Evolutionary conservation across 2,329 filamentous ascomycete species (phyloP), one percentile per base, ranked within the genome.

Genomic region (Sclerotinia glacialis): DNA sequence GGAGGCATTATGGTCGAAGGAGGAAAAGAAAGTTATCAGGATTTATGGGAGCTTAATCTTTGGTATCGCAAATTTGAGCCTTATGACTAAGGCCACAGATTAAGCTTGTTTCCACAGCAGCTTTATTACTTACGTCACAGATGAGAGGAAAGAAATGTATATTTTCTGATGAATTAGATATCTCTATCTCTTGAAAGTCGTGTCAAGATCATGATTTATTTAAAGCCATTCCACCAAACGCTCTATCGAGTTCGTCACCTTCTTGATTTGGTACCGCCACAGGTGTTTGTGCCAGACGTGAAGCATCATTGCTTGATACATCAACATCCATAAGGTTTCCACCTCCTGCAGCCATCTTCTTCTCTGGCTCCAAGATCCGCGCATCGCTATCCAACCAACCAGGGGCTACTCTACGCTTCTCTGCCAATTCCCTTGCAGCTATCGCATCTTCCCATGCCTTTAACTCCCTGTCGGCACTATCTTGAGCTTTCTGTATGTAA

Each of bases 361-460:
- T 83, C 78, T 89, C 86, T 0, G 91, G 91, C 78, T 90, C 84
- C 62, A 94, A 77, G 58, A 94, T 79, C 64, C 86, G 81, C 61
- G 85, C 84, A 65, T 91, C 88, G 72, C 89, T 90, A 73, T 94
- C 91, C 72, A 94, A 78, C 89, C 90, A 95, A 0, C 91, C 91
- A 0, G 91, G 91, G 14, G 91, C 91, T 23, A 93, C 84, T 65
- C 90, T 81, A 71, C 92, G 82, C 83, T 93, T 94, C 84, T 93
- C 90, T 5, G 89, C 89, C 69, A 93, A 79, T 69, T 93, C 90
- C 67, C 88, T 81, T 49, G 83, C 85, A 67, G 78, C 79, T 67
- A 90, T 86, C 60, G 80, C 82, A 68, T 89, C 86, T 72, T 95
- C 88, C 80, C 95, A 91, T 26, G 85, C 85, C 63, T 81, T 79